Base-by-base conservation (phyloP, 352 stramenopile species). In the Phytopythium litorale region DNA sequence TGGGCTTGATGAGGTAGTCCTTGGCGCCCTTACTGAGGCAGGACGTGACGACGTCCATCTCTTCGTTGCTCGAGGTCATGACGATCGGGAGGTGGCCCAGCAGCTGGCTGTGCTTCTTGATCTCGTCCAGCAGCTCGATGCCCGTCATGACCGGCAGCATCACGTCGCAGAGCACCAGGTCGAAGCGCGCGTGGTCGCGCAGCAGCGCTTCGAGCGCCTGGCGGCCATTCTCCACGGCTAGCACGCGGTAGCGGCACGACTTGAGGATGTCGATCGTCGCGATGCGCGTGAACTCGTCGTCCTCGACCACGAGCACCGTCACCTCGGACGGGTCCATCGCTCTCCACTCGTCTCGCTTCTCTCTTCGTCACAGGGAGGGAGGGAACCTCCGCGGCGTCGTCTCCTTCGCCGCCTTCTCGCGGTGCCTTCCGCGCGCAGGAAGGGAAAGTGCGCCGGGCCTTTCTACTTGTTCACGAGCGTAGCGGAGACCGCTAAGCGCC, bases 1-100 rank as follows among this genome's bases (percentile, higher is more conserved):
- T 94, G 23, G 88, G 88, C 70, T 96, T 96, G 71, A 96, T 95
- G 42, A 96, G 61, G 54, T 96, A 96, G 71, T 96, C 88, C 64
- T 96, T 96, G 49, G 88, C 87, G 43, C 88, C 88, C 46, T 94
- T 95, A 64, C 84, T 93, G 15, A 96, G 70, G 59, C 87, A 96
- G 37, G 83, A 91, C 58, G 87, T 96, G 64, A 96, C 87, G 13
- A 96, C 87, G 62, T 95, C 84, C 83, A 96, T 94, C 62, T 95
- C 88, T 68, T 96, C 88, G 65, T 96, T 95, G 42, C 84, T 93
- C 25, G 82, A 94, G 15, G 88, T 92, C 88, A 96, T 96, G 62
- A 96, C 88, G 35, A 96, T 87, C 23, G 88, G 88, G 51, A 96
- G 93, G 56, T 96, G 84, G 49, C 83, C 79, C 23, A 96, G 65